Percentiles rank a stretch among this genome's conserved stretches.
Evolutionary conservation across 1,139 yeast species (phyloP).

Genomic region (Debaryomycetaceae sp.): DNA sequence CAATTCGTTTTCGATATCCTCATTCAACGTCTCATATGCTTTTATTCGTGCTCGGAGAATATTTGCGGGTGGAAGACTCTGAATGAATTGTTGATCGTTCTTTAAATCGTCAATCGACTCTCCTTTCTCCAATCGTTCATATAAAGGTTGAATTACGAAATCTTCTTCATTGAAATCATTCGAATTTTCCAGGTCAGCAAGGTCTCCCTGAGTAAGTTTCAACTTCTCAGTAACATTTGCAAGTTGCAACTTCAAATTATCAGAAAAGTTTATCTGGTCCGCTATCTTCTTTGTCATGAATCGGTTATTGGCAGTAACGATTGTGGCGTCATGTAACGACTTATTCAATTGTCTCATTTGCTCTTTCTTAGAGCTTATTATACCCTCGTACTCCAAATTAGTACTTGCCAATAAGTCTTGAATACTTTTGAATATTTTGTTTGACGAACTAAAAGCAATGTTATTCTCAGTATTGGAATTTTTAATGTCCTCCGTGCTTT

Average conservation of each 20-base stretch:
- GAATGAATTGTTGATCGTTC: constrained; percentile 20
- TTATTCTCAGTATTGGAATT: constrained; percentile 7
- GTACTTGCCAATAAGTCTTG: constrained; percentile 39
- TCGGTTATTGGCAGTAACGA: constrained; percentile 44
- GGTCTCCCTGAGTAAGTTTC: constrained; percentile 23
- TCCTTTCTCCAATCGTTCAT: constrained; percentile 42
- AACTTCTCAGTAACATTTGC: constrained; percentile 40
- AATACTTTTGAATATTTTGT: constrained; percentile 38
- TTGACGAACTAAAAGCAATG: constrained; percentile 17
- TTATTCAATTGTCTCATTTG: constrained; percentile 37
- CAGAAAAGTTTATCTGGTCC: constrained; percentile 36
- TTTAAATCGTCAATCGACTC: constrained; percentile 26
- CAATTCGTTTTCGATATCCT: constrained; percentile 48
- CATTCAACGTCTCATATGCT: constrained; percentile 56
- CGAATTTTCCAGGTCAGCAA: constrained; percentile 12
- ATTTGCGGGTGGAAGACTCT: constrained; percentile 55
- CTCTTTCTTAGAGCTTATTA: constrained; percentile 33
- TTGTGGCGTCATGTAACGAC: constrained; percentile 40
- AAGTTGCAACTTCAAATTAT: constrained; percentile 43
- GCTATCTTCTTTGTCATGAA: constrained; percentile 35
- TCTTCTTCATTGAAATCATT: constrained; percentile 63
- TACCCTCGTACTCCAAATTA: constrained; percentile 37
- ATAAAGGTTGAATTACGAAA: constrained; percentile 60
- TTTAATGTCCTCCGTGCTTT: constrained; percentile 17
- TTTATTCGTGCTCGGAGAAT: constrained; percentile 71